Evolutionary conservation across 2,329 filamentous ascomycete species (phyloP).

Genomic region (Pseudogymnoascus sp.): DNA sequence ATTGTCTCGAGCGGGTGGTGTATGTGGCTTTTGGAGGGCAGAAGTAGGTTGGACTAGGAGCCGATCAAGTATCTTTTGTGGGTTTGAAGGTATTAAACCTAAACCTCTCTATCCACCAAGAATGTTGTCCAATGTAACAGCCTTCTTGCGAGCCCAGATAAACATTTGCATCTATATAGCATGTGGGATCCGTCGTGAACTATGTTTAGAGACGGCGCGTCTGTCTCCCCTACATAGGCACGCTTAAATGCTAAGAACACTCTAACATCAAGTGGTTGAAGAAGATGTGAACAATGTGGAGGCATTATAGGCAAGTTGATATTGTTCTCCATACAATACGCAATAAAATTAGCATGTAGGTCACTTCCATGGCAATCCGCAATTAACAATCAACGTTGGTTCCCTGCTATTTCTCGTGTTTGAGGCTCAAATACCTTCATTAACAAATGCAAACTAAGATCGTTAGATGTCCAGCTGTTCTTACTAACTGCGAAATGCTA

Average conservation of each 20-base stretch:
- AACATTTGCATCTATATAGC: no score
- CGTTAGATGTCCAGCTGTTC: no score
- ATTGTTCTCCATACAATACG: not conserved
- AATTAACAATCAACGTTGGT: not conserved
- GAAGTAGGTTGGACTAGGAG: no score
- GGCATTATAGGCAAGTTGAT: not conserved
- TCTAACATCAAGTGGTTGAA: no score
- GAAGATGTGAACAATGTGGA: not conserved
- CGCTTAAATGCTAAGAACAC: not conserved
- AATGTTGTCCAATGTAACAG: no score
- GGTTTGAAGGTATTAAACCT: no score
- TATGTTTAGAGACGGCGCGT: not conserved
- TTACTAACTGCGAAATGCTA: no score
- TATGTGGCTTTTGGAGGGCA: not conserved
- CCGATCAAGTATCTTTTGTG: no score
- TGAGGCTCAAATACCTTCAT: not conserved
- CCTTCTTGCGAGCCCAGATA: no score
- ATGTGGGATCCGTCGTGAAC: not conserved
- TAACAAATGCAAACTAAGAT: not conserved
- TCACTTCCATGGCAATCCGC: not conserved
- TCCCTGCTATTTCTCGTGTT: not conserved
- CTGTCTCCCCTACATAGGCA: not conserved
- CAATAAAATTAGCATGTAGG: not conserved
- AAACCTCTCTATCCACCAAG: no score
- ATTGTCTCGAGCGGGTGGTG: not conserved